Base-by-base conservation (phyloP, 768 basidiomycete species). In the Tricholoma flavovirens region DNA sequence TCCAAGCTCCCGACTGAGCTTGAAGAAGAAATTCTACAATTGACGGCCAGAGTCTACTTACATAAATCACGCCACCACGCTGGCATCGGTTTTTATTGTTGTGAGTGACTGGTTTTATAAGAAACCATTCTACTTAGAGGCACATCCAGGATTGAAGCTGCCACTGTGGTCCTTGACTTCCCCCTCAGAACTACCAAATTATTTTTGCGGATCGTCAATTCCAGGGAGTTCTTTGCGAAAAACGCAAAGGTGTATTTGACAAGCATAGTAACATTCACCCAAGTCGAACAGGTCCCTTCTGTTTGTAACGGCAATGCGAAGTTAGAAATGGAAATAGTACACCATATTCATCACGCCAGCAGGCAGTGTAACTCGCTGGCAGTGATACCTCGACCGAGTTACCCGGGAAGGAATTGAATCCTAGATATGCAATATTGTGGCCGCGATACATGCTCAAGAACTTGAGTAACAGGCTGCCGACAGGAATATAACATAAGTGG, bases 1-100 rank as follows among this genome's bases (percentile, higher is more conserved):
- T 22, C 36, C 5, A 36, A 52, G 51, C 67, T 74, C 7, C 73
- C 73, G 0, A 66, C 66, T 40, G 73, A 74, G 19, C 57, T 74
- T 30, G 66, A 71, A 58, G 63, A 65, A 29, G 64, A 70, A 4
- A 72, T 74, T 29, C 67, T 73, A n/a, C 70, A 72, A 56, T 56
- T 70, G 10, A 56, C 70, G 0, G 69, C 70, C 3, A 48, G 59
- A 35, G 60, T 62, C 4, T 64, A 60, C 60, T 67, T 65, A 3
- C n/a, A n/a, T n/a, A n/a, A 62, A 60, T 12, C 53, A 48, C 14
- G 71, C 69, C 11, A 52, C 62, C 19, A 66, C 60, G 51, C 60
- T 73, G 4, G 63, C 66, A 4, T 54, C 65, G 26, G 60, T 73
- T 11, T 66, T 63, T 9, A 62, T 45, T 53, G 61, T 69, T 64